A percentile compares a stretch with the other conserved stretches of the same genome.
Evolutionary conservation across 2,329 filamentous ascomycete genomes (phyloP).

Genomic region (Exserohilum rostratum): DNA sequence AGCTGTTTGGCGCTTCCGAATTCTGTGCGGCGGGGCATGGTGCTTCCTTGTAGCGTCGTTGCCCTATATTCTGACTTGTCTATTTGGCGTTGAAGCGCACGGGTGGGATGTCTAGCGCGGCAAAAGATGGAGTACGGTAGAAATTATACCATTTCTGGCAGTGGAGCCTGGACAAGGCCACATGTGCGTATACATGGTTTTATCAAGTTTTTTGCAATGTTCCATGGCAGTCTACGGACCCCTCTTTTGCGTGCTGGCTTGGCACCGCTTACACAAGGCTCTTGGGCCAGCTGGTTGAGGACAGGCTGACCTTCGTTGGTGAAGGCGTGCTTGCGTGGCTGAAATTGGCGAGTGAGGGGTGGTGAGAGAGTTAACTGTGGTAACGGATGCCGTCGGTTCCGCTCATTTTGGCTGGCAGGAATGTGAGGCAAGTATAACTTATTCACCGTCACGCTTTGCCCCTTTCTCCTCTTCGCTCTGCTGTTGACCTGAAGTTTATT

Average conservation of each 20-base stretch:
- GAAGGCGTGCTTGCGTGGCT: neutral
- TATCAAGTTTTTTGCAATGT: slow-evolving; percentile 1
- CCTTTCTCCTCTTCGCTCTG: too few relatives aligned
- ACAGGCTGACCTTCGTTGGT: neutral
- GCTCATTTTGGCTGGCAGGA: too few relatives aligned
- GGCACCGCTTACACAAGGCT: neutral
- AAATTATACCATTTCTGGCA: slow-evolving; percentile 3
- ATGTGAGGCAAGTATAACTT: too few relatives aligned
- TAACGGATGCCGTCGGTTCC: too few relatives aligned
- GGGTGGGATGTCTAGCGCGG: neutral
- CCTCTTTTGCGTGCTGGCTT: slow-evolving; percentile 8
- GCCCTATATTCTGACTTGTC: slow-evolving; percentile 4
- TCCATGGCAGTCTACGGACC: neutral
- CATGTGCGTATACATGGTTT: slow-evolving; percentile 4
- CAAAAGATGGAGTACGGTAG: slow-evolving; percentile 18
- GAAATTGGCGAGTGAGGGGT: too few relatives aligned
- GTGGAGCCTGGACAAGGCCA: slow-evolving; percentile 3
- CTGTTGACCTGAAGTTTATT: too few relatives aligned
- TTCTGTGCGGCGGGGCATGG: neutral
- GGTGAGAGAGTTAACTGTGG: too few relatives aligned
- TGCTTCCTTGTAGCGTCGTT: neutral
- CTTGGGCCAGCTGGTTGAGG: neutral
- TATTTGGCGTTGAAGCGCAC: slow-evolving; percentile 29
- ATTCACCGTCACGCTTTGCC: too few relatives aligned
- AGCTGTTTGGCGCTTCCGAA: neutral